Evolutionary conservation across 2,329 filamentous ascomycete genomes (phyloP).

Genomic region (Botrytis sinoallii): DNA sequence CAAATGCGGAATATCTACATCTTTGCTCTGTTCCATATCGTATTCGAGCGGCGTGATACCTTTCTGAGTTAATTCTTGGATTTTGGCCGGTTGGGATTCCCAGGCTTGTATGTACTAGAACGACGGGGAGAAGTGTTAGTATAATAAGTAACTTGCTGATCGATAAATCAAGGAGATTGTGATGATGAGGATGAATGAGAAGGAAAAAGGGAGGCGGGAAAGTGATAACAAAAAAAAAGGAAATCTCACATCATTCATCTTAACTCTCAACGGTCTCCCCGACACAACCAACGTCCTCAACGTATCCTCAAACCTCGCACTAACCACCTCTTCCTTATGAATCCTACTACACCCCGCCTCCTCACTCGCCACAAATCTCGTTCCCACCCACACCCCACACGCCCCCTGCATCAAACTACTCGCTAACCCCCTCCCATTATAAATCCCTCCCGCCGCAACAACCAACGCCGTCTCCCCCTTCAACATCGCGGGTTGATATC

Average conservation of each 20-base stretch:
- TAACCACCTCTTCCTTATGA: conserved; percentile 82
- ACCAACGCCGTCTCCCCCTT: conserved; percentile 72
- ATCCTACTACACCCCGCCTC: conserved; percentile 78
- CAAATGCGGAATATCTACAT: conserved; percentile 81
- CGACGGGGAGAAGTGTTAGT: background rate
- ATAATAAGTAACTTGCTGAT: background rate
- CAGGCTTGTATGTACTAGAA: conserved; percentile 73
- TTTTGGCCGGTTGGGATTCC: conserved; percentile 72
- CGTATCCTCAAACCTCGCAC: conserved; percentile 76
- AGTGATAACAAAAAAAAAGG: background rate
- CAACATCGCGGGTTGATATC: conserved; percentile 56
- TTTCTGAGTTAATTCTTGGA: conserved; percentile 69
- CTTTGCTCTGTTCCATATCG: conserved; percentile 78
- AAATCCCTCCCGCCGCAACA: conserved; percentile 84
- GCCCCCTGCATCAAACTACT: conserved; percentile 84
- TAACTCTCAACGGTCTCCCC: conserved; percentile 76
- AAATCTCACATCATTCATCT: conserved; percentile 54
- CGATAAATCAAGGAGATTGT: background rate
- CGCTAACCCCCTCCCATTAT: conserved; percentile 77
- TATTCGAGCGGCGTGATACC: conserved; percentile 79
- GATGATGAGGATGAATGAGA: background rate
- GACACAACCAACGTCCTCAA: conserved; percentile 77
- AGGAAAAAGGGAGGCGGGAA: background rate
- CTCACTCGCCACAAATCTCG: conserved; percentile 77
- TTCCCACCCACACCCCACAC: conserved; percentile 89